Base-by-base conservation (phyloP, 345 rosid genomes). In the Mallotus nudiflorus region DNA sequence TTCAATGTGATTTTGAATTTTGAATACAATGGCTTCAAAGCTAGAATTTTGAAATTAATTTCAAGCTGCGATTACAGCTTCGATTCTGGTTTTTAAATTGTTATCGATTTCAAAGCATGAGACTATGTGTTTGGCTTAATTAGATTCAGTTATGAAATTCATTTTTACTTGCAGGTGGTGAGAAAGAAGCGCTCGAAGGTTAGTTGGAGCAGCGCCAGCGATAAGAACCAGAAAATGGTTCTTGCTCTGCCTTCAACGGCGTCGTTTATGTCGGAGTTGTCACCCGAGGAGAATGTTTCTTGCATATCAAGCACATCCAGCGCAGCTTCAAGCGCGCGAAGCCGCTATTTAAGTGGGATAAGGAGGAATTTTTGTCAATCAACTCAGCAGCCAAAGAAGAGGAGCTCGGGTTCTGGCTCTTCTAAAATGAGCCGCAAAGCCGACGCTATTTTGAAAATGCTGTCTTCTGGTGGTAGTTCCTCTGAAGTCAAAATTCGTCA, bases 401-500 rank as follows among this genome's bases (percentile, higher is more conserved):
- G 72, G 66, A 84, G 82, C 62, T 22, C 35, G 12, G 16, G 62
- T 22, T 52, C 53, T 37, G 70, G 78, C 66, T 84, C 89, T 0
- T 46, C 69, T 68, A 83, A 79, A 70, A 79, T 92, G 69, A 82
- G 81, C 66, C 80, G 84, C 72, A 84, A 78, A 80, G 93, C 97
- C 33, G 89, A 89, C 61, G 91, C 86, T 27, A 95, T 92, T 68
- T 73, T 90, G 87, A 83, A 80, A 77, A 66, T 87, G 74, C 96
- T 95, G 60, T 85, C 97, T 44, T 85, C 97, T 48, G 62, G 79
- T 10, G 88, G 85, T 22, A 69, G 83, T 82, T 83, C 85, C 65
- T 76, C 90, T 50, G 98, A 94, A 81, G 82, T 87, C 15, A 81
- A 78, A 59, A 91, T 94, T 48, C 97, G 98, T 45, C 85, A 78